Percentiles rank a stretch among this genome's conserved stretches.
phyloP scores from a whole-genome alignment of 1,284 basidiomycete genomes.

The Mixia osmundae region DNA sequence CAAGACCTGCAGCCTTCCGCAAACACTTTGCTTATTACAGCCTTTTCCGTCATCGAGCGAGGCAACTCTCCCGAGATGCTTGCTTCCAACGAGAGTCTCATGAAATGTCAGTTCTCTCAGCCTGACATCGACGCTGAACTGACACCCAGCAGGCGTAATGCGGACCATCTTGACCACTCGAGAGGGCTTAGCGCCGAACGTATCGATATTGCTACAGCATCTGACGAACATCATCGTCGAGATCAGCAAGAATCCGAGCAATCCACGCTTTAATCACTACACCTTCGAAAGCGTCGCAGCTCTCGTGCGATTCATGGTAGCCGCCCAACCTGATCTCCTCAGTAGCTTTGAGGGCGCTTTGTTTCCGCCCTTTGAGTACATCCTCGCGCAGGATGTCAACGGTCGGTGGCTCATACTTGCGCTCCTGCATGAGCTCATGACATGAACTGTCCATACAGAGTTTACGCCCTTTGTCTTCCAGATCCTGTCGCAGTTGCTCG shows the following conservation, averaged over 20 bases:
- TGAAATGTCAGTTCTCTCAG: slow-evolving; percentile 52
- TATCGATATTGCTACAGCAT: slow-evolving; percentile 42
- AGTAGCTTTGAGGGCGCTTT: slow-evolving; percentile 51
- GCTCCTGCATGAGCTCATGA: neutral
- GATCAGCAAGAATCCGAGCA: slow-evolving; percentile 87
- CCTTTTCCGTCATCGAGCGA: slow-evolving; percentile 58
- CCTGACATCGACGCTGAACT: neutral
- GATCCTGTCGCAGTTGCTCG: slow-evolving; percentile 84
- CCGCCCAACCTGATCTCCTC: slow-evolving; percentile 41
- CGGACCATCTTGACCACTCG: slow-evolving; percentile 74
- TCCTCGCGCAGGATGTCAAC: slow-evolving; percentile 75
- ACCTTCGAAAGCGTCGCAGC: slow-evolving; percentile 88
- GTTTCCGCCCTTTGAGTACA: slow-evolving; percentile 58
- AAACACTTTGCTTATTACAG: slow-evolving; percentile 43
- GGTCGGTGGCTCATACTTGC: slow-evolving; percentile 27
- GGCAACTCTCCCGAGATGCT: slow-evolving; percentile 77
- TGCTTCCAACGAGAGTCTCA: slow-evolving; percentile 91
- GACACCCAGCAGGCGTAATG: slow-evolving; percentile 46
- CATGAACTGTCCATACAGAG: slow-evolving; percentile 30
- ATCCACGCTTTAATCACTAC: slow-evolving; percentile 92
- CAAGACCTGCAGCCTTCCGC: slow-evolving; percentile 67
- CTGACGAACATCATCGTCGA: slow-evolving; percentile 60
- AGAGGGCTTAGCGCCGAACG: slow-evolving; percentile 44
- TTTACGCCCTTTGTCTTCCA: slow-evolving; percentile 97
- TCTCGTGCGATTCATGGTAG: slow-evolving; percentile 65